These are phyloP conservation scores for Grosmannia clavigera DNA, from an alignment of 2,329 filamentous ascomycete genomes.

Conservation along the genomic window DNA sequence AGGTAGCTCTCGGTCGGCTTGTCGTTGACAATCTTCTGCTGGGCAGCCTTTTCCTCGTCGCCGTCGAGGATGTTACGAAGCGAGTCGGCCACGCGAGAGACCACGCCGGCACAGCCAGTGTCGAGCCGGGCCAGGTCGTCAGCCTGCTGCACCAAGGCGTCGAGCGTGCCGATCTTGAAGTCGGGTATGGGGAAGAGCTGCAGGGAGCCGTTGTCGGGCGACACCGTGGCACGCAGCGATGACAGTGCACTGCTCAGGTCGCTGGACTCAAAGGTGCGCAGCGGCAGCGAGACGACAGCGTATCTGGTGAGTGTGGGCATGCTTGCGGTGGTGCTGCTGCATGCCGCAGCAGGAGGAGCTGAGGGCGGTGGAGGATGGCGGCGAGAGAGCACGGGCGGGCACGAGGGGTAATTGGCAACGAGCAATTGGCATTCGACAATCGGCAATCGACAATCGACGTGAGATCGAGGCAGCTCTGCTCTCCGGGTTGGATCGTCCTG, in stretches of 20 bases:
- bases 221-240: conserved; percentile 59
- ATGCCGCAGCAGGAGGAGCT: conserved; percentile 5
- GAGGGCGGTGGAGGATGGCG: not conserved
- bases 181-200: conserved; percentile 73
- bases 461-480: not conserved
- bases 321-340: conserved; percentile 12
- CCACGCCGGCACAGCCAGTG: conserved; percentile 63
- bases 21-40: conserved; percentile 90
- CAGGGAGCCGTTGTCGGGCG: conserved; percentile 62
- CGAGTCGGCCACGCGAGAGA: conserved; percentile 79
- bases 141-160: conserved; percentile 89
- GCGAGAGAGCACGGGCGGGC: not conserved
- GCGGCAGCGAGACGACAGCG: conserved; percentile 80
- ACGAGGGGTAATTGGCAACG: not conserved
- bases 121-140: conserved; percentile 90
- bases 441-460: not conserved
- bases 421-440: not conserved
- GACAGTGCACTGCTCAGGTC: conserved; percentile 72
- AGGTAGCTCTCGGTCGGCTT: conserved; percentile 95
- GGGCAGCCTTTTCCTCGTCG: conserved; percentile 67
- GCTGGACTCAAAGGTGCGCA: conserved; percentile 70
- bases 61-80: conserved; percentile 72
- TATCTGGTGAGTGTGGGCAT: conserved; percentile 50
- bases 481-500: not conserved
- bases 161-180: conserved; percentile 96